A percentile compares a stretch with the other conserved stretches of the same genome.
These are phyloP conservation scores for Talaromyces atroroseus DNA, from an alignment of 2,329 filamentous ascomycete genomes.

Conservation along the genomic window DNA sequence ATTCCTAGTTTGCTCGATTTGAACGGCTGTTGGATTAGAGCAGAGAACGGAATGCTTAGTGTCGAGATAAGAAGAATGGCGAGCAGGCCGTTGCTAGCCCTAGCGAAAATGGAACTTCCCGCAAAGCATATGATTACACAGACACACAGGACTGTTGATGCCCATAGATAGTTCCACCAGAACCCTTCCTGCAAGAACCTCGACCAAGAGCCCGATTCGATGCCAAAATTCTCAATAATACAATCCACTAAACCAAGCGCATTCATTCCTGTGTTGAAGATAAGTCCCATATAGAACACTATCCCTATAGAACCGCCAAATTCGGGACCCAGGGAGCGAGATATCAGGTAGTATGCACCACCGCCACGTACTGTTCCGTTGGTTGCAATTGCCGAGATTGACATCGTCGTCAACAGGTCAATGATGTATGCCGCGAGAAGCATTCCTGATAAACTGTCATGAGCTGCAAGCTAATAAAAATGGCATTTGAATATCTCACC, in stretches of 20 bases:
- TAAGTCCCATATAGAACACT: constrained; percentile 85
- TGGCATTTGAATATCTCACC: constrained; percentile 43
- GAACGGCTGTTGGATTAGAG: constrained; percentile 64
- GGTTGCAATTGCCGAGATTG: constrained; percentile 80
- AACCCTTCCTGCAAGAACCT: constrained; percentile 63
- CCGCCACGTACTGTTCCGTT: constrained; percentile 85
- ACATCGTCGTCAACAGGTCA: constrained; percentile 78
- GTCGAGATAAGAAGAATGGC: constrained; percentile 66
- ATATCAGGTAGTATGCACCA: constrained; percentile 85
- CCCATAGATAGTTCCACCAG: constrained; percentile 72
- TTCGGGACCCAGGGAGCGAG: constrained; percentile 75
- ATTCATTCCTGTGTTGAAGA: constrained; percentile 82
- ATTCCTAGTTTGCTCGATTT: constrained; percentile 56
- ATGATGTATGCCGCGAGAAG: constrained; percentile 71
- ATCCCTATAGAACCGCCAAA: constrained; percentile 85
- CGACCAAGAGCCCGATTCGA: constrained; percentile 50
- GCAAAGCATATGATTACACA: constrained; percentile 73
- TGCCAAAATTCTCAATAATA: constrained; percentile 67
- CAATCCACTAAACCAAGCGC: constrained; percentile 82
- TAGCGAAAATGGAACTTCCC: constrained; percentile 73
- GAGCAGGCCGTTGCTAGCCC: constrained; percentile 71
- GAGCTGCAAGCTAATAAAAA: not conserved
- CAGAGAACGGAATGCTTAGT: constrained; percentile 76
- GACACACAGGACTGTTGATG: constrained; percentile 63
- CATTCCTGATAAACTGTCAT: constrained; percentile 49